phyloP scores from a whole-genome alignment of 2,329 filamentous ascomycete genomes.

The Cladosporium sp. region DNA sequence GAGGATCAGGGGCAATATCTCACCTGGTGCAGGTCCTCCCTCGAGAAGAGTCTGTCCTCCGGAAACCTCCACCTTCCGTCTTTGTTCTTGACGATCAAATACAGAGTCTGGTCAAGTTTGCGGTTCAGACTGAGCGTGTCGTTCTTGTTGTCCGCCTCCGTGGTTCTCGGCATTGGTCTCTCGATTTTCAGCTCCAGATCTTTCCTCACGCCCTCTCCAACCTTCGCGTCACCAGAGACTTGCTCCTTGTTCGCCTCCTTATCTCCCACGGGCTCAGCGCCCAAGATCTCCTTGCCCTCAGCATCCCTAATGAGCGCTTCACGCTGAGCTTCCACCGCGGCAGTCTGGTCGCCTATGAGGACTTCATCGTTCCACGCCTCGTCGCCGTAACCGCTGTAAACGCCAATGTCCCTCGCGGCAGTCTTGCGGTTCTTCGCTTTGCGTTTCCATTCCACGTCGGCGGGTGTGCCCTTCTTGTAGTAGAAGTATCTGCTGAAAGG shows the following conservation, averaged over 20 bases:
- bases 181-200: constrained; percentile 45
- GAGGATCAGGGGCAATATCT: constrained; percentile 29
- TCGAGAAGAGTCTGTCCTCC: constrained; percentile 57
- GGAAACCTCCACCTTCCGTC: constrained; percentile 78
- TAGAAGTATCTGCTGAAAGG: constrained; percentile 90
- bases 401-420: constrained; percentile 75
- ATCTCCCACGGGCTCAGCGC: constrained; percentile 38
- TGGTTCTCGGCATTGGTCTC: constrained; percentile 61
- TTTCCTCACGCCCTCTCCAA: constrained; percentile 21
- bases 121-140: constrained; percentile 75
- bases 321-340: constrained; percentile 57
- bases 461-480: constrained; percentile 83
- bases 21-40: constrained; percentile 79
- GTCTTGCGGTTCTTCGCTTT: constrained; percentile 73
- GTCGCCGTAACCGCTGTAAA: constrained; percentile 68
- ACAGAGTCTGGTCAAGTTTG: constrained; percentile 72
- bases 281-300: constrained; percentile 48
- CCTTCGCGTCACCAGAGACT: constrained; percentile 21
- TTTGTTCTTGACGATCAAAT: constrained; percentile 72
- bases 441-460: constrained; percentile 82
- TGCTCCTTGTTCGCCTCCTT: constrained; percentile 44
- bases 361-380: constrained; percentile 90
- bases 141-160: constrained; percentile 70
- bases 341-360: constrained; percentile 63
- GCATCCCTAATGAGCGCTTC: constrained; percentile 70